phyloP scores from a whole-genome alignment of 805 yeast genomes.

The Kurtzmaniella cleridarum region DNA sequence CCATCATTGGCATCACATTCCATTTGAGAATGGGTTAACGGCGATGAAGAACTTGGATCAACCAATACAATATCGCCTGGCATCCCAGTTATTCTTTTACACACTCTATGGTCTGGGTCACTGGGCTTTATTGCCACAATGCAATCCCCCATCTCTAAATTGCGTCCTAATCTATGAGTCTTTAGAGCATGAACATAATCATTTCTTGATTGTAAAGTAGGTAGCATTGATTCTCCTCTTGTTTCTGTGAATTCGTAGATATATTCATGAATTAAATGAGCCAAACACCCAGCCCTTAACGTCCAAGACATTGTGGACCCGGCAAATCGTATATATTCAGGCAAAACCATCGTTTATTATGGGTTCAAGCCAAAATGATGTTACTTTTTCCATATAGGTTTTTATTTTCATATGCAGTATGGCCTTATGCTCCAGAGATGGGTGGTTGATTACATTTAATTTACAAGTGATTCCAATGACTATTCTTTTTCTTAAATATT shows the following conservation, averaged over 20 bases:
- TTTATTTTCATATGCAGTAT: no score
- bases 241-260: slow-evolving; percentile 76
- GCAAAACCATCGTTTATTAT: slow-evolving; percentile 6
- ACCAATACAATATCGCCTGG: slow-evolving; percentile 82
- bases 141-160: slow-evolving; percentile 76
- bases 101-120: slow-evolving; percentile 77
- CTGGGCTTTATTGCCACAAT: slow-evolving; percentile 88
- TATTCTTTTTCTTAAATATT: slow-evolving; percentile 1
- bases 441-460: neutral
- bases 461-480: neutral
- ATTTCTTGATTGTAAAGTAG: slow-evolving; percentile 67
- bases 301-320: slow-evolving; percentile 43
- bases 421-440: no score
- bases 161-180: slow-evolving; percentile 55
- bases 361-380: neutral
- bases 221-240: slow-evolving; percentile 92
- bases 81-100: slow-evolving; percentile 93
- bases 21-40: slow-evolving; percentile 27
- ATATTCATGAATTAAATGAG: slow-evolving; percentile 63
- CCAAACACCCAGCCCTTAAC: slow-evolving; percentile 54
- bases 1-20: slow-evolving; percentile 31
- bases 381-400: no score
- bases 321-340: slow-evolving; percentile 21
- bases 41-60: slow-evolving; percentile 67
- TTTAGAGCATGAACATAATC: slow-evolving; percentile 81